Base-by-base conservation (phyloP, 768 basidiomycete genomes). In the Russula vinacea region DNA sequence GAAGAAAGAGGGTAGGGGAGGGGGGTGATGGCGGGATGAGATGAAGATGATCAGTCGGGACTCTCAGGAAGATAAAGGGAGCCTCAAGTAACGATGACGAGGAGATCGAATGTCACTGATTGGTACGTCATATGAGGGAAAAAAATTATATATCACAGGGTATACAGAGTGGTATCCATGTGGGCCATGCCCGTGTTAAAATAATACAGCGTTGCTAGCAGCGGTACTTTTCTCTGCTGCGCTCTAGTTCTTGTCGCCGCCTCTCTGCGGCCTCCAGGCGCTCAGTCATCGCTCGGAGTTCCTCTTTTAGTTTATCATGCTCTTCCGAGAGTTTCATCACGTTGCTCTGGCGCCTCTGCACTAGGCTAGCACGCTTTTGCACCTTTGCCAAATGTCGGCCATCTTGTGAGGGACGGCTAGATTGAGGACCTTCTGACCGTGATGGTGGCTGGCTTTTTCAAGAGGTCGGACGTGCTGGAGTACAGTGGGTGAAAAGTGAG, bases 271-370 rank as follows among this genome's bases (percentile, higher is more conserved):
- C 86, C 75, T 89, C 88, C 68, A 92, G 77, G 68, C 88, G 76
- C 66, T 87, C 88, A 22, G 82, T 80, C 86, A 92, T 87, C 56
- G 84, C 87, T 71, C 80, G 84, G 71, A 92, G 80, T 75, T 90
- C 85, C 56, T 81, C 86, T 74, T 87, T 85, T 65, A 92, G 77
- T 74, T 85, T 88, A 73, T 89, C 87, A 73, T 91, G 88, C 79
- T 92, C 90, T 76, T 88, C 80, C 24, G 87, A 80, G 40, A 92
- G 78, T 71, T 87, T 89, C 71, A 89, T 73, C 63, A 92, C 87
- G 74, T 88, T 90, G 70, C 86, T 88, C 47, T 84, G 85, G 66
- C 90, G 84, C 75, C 90, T 91, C 72, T 88, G 78, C 3, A 65
- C 59, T 9, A 60, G 24, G 33, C 47, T 65, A 39, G 59, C 64